Base-by-base conservation (phyloP, 1,284 basidiomycete species). In the Trichosporon coremiiforme region DNA sequence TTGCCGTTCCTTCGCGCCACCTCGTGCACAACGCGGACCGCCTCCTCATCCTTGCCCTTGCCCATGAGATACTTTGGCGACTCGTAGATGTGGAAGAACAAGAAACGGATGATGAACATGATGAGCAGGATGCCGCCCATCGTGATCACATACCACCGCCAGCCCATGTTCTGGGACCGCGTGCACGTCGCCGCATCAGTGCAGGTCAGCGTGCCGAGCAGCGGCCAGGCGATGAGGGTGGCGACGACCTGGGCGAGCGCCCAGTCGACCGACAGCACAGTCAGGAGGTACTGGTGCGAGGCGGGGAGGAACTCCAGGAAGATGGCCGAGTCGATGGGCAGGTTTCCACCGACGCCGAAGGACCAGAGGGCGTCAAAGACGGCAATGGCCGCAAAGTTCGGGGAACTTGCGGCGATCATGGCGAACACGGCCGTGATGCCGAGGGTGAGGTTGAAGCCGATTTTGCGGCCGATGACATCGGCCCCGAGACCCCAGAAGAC, bases 221-320 rank as follows among this genome's bases (percentile, higher is more conserved):
- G 63, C 67, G 77, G 77, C 79, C 77, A 79, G 1, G 78, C 78
- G 55, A 79, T 69, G 12, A 78, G 68, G 6, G 74, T 75, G 0
- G 75, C 76, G 38, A 79, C 17, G 12, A 79, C 71, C 68, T 79
- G 77, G 0, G 89, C 89, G n/a, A 89, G 75, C 6, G 88, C 87
- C 89, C 89, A 90, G 85, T 88, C 90, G 47, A 87, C 85, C 12
- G 88, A 89, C 0, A 90, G 85, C 29, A 90, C 82, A 0, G 89
- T 90, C 47, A 90, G 81, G 29, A 88, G 86, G 85, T 88, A 89
- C 68, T 78, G 76, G 64, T 80, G 76, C 12, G 84, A 87, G 84
- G 73, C 86, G 78, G 65, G 88, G 55, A 88, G 84, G 74, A 87
- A 86, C 76, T 89, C 88, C 64, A 89, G 82, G 77, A 87, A 89